A percentile compares a stretch with the other conserved stretches of the same genome.
These are phyloP conservation scores for Fraxinus sp. DNA, from an alignment of 305 asterid species.

Conservation along the genomic window DNA sequence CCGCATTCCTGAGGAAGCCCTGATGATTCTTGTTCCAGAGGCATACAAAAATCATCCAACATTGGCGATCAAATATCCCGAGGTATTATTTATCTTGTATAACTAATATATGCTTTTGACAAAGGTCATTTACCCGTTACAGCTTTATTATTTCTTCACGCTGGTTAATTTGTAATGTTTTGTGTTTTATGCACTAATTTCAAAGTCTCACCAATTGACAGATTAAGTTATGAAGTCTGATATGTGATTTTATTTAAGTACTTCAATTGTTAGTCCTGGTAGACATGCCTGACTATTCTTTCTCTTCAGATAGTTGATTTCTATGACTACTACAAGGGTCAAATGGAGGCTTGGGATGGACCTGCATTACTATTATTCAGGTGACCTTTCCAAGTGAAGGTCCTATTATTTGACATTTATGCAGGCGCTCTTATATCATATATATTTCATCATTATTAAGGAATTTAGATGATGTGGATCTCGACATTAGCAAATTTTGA, in stretches of 20 bases:
- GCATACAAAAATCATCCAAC: constrained; percentile 98
- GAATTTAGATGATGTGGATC: neutral
- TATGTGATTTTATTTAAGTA: neutral
- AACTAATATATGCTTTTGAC: constrained; percentile 17
- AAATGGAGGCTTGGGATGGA: constrained; percentile 99
- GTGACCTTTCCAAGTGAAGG: constrained; percentile 43
- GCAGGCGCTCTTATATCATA: constrained; percentile 1
- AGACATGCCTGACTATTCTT: constrained; percentile 26
- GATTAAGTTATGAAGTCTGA: neutral
- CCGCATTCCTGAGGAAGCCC: constrained; percentile 90
- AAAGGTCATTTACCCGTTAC: constrained; percentile 1
- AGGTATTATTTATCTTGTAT: constrained; percentile 47
- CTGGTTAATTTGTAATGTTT: neutral
- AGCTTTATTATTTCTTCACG: neutral
- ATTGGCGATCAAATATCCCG: constrained; percentile 79
- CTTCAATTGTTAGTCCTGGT: constrained; percentile 8
- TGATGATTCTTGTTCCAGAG: constrained; percentile 98
- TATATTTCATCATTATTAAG: neutral
- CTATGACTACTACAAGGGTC: constrained; percentile 96
- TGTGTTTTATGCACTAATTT: neutral
- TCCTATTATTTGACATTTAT: constrained; percentile 19
- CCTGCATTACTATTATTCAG: constrained; percentile 97
- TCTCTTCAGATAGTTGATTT: constrained; percentile 72
- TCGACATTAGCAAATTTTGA: neutral
- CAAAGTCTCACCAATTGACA: neutral